A percentile compares a stretch with the other conserved stretches of the same genome.
Evolutionary conservation across 176 grass and related monocot species (phyloP).

Genomic region (Eleusine indica): DNA sequence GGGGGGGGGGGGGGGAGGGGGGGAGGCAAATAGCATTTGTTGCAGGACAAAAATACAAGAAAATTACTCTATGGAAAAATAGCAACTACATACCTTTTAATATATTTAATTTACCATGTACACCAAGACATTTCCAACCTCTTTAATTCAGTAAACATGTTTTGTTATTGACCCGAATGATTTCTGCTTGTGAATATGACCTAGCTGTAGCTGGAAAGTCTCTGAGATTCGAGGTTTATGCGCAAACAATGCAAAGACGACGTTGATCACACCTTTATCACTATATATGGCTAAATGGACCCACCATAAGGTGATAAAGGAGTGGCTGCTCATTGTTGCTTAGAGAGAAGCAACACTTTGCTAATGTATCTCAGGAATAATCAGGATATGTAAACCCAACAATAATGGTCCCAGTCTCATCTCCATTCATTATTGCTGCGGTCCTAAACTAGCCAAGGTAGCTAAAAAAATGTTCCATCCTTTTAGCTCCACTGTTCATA

Average conservation of each 20-base stretch:
- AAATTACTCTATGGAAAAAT: background rate
- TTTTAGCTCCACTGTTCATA: background rate
- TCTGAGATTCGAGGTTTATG: background rate
- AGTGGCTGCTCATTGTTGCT: slow-evolving; percentile 32
- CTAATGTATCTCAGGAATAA: background rate
- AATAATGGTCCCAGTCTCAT: background rate
- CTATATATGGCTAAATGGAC: background rate
- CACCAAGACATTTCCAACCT: background rate
- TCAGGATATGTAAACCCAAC: slow-evolving; percentile 22
- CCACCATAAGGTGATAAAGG: slow-evolving; percentile 30
- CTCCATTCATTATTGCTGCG: background rate
- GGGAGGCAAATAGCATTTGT: background rate
- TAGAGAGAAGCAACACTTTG: slow-evolving; percentile 32
- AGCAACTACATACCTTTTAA: background rate
- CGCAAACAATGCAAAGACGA: background rate
- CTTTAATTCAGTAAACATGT: no score
- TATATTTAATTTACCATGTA: background rate
- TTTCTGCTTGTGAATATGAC: background rate
- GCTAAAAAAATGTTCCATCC: background rate
- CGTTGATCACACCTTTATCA: background rate
- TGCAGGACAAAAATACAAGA: background rate
- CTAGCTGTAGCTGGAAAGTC: background rate
- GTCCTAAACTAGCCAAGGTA: slow-evolving; percentile 17
- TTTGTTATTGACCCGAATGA: no score
- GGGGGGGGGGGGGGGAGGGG: no score